phyloP scores from a whole-genome alignment of 1,284 basidiomycete species.

The Irpex lacteus region DNA sequence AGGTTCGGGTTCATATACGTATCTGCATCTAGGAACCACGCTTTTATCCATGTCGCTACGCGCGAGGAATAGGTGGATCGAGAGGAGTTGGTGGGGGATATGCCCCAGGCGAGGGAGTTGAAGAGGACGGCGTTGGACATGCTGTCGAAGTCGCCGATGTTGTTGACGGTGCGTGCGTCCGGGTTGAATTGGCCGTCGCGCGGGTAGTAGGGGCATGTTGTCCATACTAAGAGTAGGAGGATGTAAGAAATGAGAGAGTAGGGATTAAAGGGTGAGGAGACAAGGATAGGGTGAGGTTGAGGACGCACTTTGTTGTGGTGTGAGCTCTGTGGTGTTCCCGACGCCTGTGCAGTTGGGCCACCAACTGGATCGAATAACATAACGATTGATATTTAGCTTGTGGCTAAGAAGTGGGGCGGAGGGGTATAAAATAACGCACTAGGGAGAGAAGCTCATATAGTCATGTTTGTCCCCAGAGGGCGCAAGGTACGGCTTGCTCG shows the following conservation, averaged over 20 bases:
- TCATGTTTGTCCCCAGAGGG: slow-evolving; percentile 44
- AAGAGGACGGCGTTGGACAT: slow-evolving; percentile 60
- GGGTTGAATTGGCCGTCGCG: slow-evolving; percentile 61
- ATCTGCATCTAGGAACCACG: slow-evolving; percentile 56
- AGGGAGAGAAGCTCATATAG: slow-evolving; percentile 57
- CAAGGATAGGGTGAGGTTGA: not conserved
- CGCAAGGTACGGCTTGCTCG: slow-evolving; percentile 36
- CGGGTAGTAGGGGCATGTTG: slow-evolving; percentile 52
- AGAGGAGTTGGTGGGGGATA: slow-evolving; percentile 29
- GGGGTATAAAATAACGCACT: no score
- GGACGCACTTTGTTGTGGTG: slow-evolving; percentile 41
- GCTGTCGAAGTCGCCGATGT: slow-evolving; percentile 50
- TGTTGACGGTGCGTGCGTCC: slow-evolving; percentile 35
- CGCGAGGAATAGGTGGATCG: not conserved
- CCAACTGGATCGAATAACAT: no score
- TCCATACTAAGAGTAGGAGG: slow-evolving; percentile 32
- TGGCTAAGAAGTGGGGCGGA: no score
- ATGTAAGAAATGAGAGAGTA: no score
- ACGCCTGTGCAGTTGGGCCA: slow-evolving; percentile 54
- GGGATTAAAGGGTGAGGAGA: not conserved
- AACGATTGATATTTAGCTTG: no score
- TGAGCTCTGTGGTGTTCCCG: slow-evolving; percentile 42
- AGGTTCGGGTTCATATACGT: slow-evolving; percentile 68
- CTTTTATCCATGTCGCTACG: slow-evolving; percentile 42
- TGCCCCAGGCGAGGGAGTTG: slow-evolving; percentile 55